Base-by-base conservation (phyloP, 2,329 filamentous ascomycete species). In the Coniochaeta sp. region DNA sequence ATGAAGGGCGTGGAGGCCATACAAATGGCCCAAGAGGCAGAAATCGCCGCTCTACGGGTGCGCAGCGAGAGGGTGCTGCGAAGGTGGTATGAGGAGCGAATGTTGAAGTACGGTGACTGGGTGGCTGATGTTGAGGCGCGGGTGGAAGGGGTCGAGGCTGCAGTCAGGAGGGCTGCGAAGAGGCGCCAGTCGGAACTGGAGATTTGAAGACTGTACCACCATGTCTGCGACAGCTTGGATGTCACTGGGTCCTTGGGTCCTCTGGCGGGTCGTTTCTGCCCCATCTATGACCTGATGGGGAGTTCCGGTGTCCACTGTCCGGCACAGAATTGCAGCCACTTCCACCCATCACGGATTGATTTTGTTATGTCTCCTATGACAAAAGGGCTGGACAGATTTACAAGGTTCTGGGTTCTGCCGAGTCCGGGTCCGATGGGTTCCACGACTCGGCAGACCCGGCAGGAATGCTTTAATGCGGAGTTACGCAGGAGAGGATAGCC, bases 51-150 rank as follows among this genome's bases (percentile, higher is more conserved):
- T 70, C 79, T 89, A 69, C 81, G 85, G 70, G 81, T 75, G 63
- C 81, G 80, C 64, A 93, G 82, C 74, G 89, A 86, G 72, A 71
- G 72, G 63, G 75, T 83, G 26, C 74, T 91, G 61, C 81, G 87
- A 64, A 74, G 78, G 38, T 96, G 91, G 88, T 92, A 93, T 73
- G 87, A 92, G 70, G 77, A 84, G 26, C 84, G 86, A 3, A 79
- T 95, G 50, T 76, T 96, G 55, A 81, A 82, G 12, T 85, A 84
- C 65, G 88, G 88, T 0, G 83, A 86, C 65, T 82, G 83, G 61
- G 87, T 91, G 76, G 88, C 88, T 24, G 85, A 88, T 58, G 85
- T 88, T 69, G 89, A 96, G 73, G 80, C 83, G 36, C 79, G 89
- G 57, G 72, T 93, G 14, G 82, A 84, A 71, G 77, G 79, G 62